Evolutionary conservation across 2,329 filamentous ascomycete species (phyloP), one percentile per base, ranked within the genome.

Genomic region (Colletotrichum cereale): DNA sequence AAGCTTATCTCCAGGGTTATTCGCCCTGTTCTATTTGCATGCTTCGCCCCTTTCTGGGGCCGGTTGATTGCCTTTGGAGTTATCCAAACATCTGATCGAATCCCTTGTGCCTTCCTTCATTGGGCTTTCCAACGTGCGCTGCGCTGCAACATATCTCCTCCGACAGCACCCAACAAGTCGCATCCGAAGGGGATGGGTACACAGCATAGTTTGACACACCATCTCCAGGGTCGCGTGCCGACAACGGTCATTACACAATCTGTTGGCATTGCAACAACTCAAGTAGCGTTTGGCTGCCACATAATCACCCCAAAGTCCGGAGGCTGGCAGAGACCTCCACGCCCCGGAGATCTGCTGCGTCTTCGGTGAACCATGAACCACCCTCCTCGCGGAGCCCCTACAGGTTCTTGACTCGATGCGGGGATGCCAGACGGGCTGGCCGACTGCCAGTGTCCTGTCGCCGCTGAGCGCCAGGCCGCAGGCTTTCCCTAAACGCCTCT

Each of bases 341-440:
- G 68, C 64, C 68, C 68, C 68, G 64, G 64, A 68, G 64, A 67
- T 71, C 68, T 38, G 64, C 68, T 63, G 65, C 68, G 64, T 62
- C 58, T 14, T 62, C 65, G 58, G 58, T 67, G 58, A 63, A 63
- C 64, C 50, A 53, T 63, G 58, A 62, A 52, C 57, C 40, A 18
- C 14, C 18, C 31, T 65, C 67, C 64, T 68, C 52, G 58, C 57
- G 57, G 42, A 53, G 62, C 48, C 68, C 52, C 68, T 58, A 63
- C 31, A n/a, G 21, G 42, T 67, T 57, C 38, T 62, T 29, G 44
- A 55, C 36, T 38, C 16, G 18, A 58, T 62, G 52, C 53, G 24
- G 68, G 29, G 60, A 53, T 36, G n/a, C 66, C 57, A 58, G 44
- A 26, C 42, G 36, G 53, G 29, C 24, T 36, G 26, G 53, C 44